Evolutionary conservation across 441 rosid species (phyloP).

Genomic region (Adansonia rubrostipa): DNA sequence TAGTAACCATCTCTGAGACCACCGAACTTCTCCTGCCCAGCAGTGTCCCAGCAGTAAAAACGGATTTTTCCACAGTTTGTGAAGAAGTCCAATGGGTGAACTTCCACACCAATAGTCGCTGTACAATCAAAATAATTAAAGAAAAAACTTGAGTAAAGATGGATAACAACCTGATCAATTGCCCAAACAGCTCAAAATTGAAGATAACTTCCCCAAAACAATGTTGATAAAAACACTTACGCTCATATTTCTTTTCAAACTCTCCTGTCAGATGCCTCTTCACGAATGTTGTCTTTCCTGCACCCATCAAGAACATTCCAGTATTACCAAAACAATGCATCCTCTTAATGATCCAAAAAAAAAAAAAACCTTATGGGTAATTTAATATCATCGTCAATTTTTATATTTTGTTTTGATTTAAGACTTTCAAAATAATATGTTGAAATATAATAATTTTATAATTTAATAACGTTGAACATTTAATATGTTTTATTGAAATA

Average conservation of each 20-base stretch:
- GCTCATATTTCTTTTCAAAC: conserved; percentile 77
- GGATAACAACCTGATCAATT: background rate
- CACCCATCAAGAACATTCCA: background rate
- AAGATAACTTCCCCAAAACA: background rate
- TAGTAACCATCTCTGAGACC: conserved; percentile 74
- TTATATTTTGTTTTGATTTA: too few relatives aligned
- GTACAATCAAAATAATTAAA: background rate
- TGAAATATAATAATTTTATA: background rate
- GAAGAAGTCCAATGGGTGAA: conserved; percentile 70
- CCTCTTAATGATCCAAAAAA: too few relatives aligned
- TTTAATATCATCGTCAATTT: too few relatives aligned
- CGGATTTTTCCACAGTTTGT: conserved; percentile 66
- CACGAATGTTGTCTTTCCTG: conserved; percentile 63
- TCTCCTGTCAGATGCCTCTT: conserved; percentile 76
- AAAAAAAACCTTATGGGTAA: too few relatives aligned
- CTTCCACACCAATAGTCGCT: conserved; percentile 84
- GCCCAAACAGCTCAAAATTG: background rate
- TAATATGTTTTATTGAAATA: too few relatives aligned
- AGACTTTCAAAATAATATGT: background rate
- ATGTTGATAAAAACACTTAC: conserved; percentile 36
- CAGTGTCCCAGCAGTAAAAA: conserved; percentile 76
- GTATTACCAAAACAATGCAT: too few relatives aligned
- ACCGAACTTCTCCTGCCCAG: conserved; percentile 68
- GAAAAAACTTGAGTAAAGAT: background rate
- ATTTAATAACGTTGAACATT: too few relatives aligned